Evolutionary conservation across 306 rosid species (phyloP).

Genomic region (Pueraria montana): DNA sequence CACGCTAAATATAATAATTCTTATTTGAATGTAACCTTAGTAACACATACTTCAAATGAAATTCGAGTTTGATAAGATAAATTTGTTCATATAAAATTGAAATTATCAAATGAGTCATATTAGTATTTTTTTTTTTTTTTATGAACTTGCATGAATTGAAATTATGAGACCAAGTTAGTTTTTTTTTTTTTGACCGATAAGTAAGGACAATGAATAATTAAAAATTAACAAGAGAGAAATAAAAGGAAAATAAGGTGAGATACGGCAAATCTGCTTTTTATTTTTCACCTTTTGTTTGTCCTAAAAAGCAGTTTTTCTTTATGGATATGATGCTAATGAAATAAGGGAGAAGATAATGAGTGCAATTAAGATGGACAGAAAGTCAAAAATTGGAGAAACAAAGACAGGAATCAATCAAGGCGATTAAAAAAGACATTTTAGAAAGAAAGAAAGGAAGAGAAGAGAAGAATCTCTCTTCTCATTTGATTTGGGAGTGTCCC

Average conservation of each 20-base stretch:
- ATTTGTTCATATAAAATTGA: not conserved
- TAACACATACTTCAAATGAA: not conserved
- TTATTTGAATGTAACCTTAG: not conserved
- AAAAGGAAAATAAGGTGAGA: not conserved
- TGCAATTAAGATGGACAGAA: slow-evolving; percentile 43
- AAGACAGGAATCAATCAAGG: slow-evolving; percentile 36
- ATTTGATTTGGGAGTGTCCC: slow-evolving; percentile 20
- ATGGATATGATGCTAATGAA: slow-evolving; percentile 33
- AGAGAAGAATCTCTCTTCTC: slow-evolving; percentile 36
- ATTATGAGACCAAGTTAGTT: not conserved
- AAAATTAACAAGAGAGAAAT: not conserved
- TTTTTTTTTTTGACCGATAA: not conserved
- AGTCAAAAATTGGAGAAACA: slow-evolving; percentile 44
- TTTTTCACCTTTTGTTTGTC: not conserved
- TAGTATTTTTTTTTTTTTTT: no score
- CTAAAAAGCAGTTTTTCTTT: not conserved
- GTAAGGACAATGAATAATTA: not conserved
- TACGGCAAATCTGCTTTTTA: not conserved
- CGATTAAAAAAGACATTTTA: slow-evolving; percentile 22
- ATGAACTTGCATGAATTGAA: not conserved
- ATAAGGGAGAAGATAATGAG: not conserved
- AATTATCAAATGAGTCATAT: not conserved
- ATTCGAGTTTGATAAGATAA: not conserved
- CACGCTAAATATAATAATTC: not conserved
- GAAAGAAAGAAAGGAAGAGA: slow-evolving; percentile 17